A percentile compares a stretch with the other conserved stretches of the same genome.
These are phyloP conservation scores for Hyaloperonospora arabidopsidis DNA, from an alignment of 352 stramenopile genomes.

Conservation along the genomic window DNA sequence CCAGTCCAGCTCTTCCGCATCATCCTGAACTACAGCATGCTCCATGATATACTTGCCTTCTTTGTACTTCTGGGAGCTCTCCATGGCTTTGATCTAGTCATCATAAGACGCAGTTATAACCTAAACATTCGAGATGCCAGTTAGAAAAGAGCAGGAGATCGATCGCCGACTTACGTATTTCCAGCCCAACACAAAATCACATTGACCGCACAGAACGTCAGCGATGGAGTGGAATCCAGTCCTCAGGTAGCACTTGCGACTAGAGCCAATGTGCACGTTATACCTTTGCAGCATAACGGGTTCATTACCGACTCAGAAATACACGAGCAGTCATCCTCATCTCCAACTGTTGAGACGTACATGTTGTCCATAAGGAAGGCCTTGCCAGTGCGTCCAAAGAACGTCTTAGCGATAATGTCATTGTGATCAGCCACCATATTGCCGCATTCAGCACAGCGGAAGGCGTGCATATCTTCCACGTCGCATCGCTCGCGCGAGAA, in stretches of 20 bases:
- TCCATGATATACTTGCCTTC: conserved; percentile 84
- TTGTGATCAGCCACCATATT: conserved; percentile 56
- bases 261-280: conserved; percentile 47
- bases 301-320: background rate
- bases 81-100: conserved; percentile 68
- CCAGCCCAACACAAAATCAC: conserved; percentile 60
- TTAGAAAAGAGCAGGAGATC: too few species aligned
- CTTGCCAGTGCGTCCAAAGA: conserved; percentile 70
- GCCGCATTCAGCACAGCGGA: conserved; percentile 55
- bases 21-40: conserved; percentile 61
- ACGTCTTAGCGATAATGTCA: conserved; percentile 71
- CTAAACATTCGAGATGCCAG: background rate
- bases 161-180: conserved; percentile 59
- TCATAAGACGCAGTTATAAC: conserved; percentile 4
- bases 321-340: background rate
- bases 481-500: conserved; percentile 44
- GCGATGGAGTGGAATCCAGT: conserved; percentile 76
- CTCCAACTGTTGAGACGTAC: conserved; percentile 21
- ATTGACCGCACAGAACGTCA: conserved; percentile 57
- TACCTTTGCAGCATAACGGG: conserved; percentile 38
- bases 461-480: conserved; percentile 41
- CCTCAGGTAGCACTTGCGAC: conserved; percentile 67
- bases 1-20: conserved; percentile 45
- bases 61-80: conserved; percentile 79
- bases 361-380: conserved; percentile 75